Conservation (phyloP, 2,329 filamentous ascomycete genomes). For the Ophiosphaerella korrae region DNA sequence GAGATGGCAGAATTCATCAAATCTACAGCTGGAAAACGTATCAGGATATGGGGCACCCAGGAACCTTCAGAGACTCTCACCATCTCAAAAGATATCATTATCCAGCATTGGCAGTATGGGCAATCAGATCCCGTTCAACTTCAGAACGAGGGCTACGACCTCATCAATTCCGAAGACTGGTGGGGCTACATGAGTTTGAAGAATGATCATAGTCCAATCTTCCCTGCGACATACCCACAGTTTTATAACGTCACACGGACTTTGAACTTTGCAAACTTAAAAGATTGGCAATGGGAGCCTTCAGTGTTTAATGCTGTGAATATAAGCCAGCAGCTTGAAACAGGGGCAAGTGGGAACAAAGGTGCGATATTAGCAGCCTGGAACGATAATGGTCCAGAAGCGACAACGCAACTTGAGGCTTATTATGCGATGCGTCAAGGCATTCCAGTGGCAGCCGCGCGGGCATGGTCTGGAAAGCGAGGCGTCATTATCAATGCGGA, state of each 20-base stretch:
- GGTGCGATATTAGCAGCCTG: constrained; percentile 51
- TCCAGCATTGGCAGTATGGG: constrained; percentile 58
- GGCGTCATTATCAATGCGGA: constrained; percentile 39
- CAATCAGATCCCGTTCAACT: constrained; percentile 54
- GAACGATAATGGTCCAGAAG: constrained; percentile 57
- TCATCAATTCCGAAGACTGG: constrained; percentile 58
- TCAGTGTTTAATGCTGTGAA: constrained; percentile 53
- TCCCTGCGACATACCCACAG: constrained; percentile 54
- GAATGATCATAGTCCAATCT: constrained; percentile 56
- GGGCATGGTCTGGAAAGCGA: constrained; percentile 50
- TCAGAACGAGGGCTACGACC: constrained; percentile 43
- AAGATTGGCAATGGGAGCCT: constrained; percentile 55
- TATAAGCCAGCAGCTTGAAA: constrained; percentile 45
- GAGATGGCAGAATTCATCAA: constrained; percentile 42
- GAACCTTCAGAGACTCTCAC: constrained; percentile 49
- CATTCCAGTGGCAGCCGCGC: constrained; percentile 51
- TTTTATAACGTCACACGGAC: constrained; percentile 54
- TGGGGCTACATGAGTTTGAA: constrained; percentile 63
- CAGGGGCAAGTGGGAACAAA: constrained; percentile 36
- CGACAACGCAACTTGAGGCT: constrained; percentile 55
- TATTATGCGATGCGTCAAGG: constrained; percentile 55
- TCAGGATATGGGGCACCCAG: constrained; percentile 50
- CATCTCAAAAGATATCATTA: constrained; percentile 48
- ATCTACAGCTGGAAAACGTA: constrained; percentile 35
- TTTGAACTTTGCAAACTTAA: constrained; percentile 51